Percentiles rank a stretch among this genome's conserved stretches.
These are phyloP conservation scores for Themeda triandra DNA, from an alignment of 176 grass and related monocot species.

Conservation along the genomic window DNA sequence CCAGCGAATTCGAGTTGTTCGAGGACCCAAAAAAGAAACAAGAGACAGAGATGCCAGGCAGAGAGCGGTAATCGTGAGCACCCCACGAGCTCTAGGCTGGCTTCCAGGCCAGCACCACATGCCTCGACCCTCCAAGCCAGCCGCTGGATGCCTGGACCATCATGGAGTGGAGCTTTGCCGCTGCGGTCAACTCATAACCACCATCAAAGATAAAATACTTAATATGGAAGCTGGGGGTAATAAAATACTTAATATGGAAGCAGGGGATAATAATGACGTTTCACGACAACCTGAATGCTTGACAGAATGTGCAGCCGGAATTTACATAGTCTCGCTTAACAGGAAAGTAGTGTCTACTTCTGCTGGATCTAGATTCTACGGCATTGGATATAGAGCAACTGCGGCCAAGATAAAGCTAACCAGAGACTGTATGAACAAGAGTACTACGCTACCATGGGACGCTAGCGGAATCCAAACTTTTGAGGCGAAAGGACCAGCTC, in stretches of 20 bases:
- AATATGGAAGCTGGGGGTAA: neutral
- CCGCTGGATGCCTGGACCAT: constrained; percentile 15
- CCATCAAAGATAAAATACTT: constrained; percentile 4
- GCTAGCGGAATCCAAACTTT: constrained; percentile 20
- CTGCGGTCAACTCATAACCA: constrained; percentile 42
- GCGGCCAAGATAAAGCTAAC: neutral
- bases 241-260: neutral
- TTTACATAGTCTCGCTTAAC: neutral
- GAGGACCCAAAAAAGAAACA: neutral
- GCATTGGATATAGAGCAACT: neutral
- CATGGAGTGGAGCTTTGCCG: neutral
- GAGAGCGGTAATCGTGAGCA: neutral
- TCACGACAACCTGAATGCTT: neutral
- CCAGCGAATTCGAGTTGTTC: neutral
- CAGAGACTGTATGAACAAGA: constrained; percentile 2
- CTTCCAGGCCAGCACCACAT: constrained; percentile 43
- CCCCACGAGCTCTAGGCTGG: constrained; percentile 36
- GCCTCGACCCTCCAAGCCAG: neutral
- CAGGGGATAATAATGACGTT: neutral
- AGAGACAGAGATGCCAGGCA: neutral
- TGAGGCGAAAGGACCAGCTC: neutral
- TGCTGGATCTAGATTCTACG: neutral
- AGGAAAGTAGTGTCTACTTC: neutral
- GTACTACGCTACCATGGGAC: neutral
- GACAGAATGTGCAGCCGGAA: neutral